Conservation (phyloP, 176 grass and related monocot genomes). For the Stipa capillata region DNA sequence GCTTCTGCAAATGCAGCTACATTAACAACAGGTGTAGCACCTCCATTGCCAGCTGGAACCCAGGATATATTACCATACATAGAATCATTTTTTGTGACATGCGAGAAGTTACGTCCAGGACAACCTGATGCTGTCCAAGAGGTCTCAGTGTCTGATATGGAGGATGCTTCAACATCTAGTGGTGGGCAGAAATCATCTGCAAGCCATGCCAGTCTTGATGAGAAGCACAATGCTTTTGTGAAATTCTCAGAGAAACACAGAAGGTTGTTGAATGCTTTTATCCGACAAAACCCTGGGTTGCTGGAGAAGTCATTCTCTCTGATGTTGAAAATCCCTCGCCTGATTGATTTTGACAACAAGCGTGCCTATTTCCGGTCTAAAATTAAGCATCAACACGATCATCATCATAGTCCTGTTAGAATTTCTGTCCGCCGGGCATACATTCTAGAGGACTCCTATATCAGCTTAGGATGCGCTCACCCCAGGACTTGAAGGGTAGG, state of each 20-base stretch:
- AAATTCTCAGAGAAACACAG: conserved; percentile 95
- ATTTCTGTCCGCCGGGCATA: conserved; percentile 95
- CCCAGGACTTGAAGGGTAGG: conserved; percentile 88
- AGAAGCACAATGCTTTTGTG: conserved; percentile 85
- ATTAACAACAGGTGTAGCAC: conserved; percentile 56
- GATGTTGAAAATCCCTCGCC: conserved; percentile 88
- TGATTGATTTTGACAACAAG: conserved; percentile 99
- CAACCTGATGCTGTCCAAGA: conserved; percentile 62
- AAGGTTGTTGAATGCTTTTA: conserved; percentile 89
- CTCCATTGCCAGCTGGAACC: conserved; percentile 80
- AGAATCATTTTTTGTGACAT: conserved; percentile 95
- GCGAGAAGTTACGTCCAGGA: conserved; percentile 77
- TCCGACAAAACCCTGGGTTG: conserved; percentile 88
- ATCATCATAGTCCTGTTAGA: conserved; percentile 96
- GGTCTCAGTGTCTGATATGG: conserved; percentile 72
- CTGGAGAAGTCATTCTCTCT: conserved; percentile 97
- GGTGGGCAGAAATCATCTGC: conserved; percentile 49
- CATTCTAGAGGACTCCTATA: conserved; percentile 97
- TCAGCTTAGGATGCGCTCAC: conserved; percentile 94
- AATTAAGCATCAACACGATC: conserved; percentile 97
- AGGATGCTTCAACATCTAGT: conserved; percentile 60
- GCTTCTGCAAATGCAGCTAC: conserved; percentile 48
- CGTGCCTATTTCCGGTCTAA: conserved; percentile 94
- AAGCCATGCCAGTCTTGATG: conserved; percentile 38
- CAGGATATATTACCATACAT: conserved; percentile 98